Conservation (phyloP, 2,329 filamentous ascomycete species). For the Calonectria leucothoes region DNA sequence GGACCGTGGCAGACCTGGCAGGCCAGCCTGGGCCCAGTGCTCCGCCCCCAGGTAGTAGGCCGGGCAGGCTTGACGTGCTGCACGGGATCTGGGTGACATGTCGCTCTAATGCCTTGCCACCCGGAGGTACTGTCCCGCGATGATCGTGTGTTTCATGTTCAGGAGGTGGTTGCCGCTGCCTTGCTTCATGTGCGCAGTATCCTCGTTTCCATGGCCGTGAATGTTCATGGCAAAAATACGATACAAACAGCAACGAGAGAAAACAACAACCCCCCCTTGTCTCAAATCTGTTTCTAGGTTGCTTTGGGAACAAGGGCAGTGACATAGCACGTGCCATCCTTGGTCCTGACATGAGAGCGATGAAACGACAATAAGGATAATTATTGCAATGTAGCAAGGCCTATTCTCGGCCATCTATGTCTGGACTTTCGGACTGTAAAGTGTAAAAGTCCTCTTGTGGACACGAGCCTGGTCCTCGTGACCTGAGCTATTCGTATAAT, state of each 20-base stretch:
- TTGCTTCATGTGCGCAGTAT: background rate
- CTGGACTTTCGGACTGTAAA: background rate
- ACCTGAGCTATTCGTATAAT: background rate
- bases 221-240: background rate
- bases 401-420: background rate
- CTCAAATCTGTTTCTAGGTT: background rate
- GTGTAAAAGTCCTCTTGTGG: background rate
- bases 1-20: background rate
- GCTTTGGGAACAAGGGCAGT: background rate
- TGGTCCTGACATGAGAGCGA: background rate
- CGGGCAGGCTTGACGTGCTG: background rate
- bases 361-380: background rate
- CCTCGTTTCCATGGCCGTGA: background rate
- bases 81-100: background rate
- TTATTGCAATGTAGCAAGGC: background rate
- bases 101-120: background rate
- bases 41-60: background rate
- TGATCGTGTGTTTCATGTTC: conserved; percentile 9
- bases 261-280: background rate
- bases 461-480: background rate
- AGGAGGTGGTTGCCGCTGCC: background rate
- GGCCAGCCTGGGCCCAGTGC: background rate
- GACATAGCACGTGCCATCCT: background rate
- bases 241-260: background rate
- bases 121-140: background rate